Evolutionary conservation across 352 stramenopile species (phyloP).

Genomic region (Aphanomyces cochlioides): DNA sequence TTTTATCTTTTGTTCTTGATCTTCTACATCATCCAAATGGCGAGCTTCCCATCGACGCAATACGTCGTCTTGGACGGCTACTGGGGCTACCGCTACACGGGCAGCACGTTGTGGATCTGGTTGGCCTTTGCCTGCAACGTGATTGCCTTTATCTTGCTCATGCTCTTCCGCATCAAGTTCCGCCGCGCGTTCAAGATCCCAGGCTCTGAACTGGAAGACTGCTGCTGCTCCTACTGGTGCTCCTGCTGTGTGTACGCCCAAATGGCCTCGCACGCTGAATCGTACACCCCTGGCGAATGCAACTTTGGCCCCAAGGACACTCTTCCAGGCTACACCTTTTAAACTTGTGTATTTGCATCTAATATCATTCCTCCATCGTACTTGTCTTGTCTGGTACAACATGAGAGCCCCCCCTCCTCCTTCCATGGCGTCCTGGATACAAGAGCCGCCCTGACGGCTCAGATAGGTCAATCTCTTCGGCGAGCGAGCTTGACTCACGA

Average conservation of each 20-base stretch:
- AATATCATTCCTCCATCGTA: too few relatives aligned
- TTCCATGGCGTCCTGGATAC: too few relatives aligned
- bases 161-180: background rate
- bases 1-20: conserved; percentile 26
- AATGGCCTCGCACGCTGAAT: conserved; percentile 22
- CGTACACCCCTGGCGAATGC: conserved; percentile 15
- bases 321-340: conserved; percentile 11
- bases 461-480: too few relatives aligned
- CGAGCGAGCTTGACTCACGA: too few relatives aligned
- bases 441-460: too few relatives aligned
- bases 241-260: conserved; percentile 18
- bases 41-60: background rate
- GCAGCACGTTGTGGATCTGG: background rate
- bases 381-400: too few relatives aligned
- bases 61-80: background rate
- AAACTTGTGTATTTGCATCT: too few relatives aligned
- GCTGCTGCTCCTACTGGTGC: conserved; percentile 15
- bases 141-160: background rate
- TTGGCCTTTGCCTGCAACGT: background rate
- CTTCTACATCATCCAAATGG: conserved; percentile 3
- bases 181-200: conserved; percentile 20
- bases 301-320: conserved; percentile 17
- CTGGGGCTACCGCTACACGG: background rate
- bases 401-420: too few relatives aligned
- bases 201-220: conserved; percentile 13